phyloP scores from a whole-genome alignment of 768 basidiomycete genomes.

The Trametopsis cervina region DNA sequence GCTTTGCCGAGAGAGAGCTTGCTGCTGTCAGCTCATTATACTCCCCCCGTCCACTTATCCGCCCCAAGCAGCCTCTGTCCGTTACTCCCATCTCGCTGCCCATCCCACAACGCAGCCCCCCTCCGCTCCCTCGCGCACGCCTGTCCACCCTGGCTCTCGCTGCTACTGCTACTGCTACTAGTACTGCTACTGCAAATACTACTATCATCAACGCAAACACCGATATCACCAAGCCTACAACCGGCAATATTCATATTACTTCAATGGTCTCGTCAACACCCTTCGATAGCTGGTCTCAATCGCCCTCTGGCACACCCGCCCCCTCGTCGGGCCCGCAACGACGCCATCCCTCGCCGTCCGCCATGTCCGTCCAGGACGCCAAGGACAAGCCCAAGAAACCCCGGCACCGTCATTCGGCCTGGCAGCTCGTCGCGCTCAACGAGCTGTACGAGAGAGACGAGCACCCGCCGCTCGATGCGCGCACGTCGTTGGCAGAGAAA shows the following conservation, averaged over 20 bases:
- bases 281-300: conserved; percentile 9
- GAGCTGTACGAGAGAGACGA: conserved; percentile 71
- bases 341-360: conserved; percentile 12
- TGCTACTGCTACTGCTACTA: too few species aligned
- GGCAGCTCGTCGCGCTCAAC: conserved; percentile 70
- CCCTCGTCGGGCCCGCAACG: conserved; percentile 3
- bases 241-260: too few species aligned
- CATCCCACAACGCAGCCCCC: conserved; percentile 8
- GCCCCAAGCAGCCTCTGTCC: conserved; percentile 9
- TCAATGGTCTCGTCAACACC: conserved; percentile 11
- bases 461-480: conserved; percentile 65
- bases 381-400: conserved; percentile 62
- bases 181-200: too few species aligned
- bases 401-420: conserved; percentile 67
- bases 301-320: conserved; percentile 23
- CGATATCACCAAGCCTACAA: too few species aligned
- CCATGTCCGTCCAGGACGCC: conserved; percentile 20
- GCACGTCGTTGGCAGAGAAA: conserved; percentile 60
- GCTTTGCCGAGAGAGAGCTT: conserved; percentile 11
- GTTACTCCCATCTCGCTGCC: conserved; percentile 6
- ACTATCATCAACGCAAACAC: too few species aligned
- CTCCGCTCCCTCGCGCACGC: too few species aligned
- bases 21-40: conserved; percentile 13
- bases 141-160: too few species aligned
- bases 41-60: conserved; percentile 17